These are phyloP conservation scores for Euphorbia corollata DNA, from an alignment of 441 rosid genomes.

Conservation along the genomic window DNA sequence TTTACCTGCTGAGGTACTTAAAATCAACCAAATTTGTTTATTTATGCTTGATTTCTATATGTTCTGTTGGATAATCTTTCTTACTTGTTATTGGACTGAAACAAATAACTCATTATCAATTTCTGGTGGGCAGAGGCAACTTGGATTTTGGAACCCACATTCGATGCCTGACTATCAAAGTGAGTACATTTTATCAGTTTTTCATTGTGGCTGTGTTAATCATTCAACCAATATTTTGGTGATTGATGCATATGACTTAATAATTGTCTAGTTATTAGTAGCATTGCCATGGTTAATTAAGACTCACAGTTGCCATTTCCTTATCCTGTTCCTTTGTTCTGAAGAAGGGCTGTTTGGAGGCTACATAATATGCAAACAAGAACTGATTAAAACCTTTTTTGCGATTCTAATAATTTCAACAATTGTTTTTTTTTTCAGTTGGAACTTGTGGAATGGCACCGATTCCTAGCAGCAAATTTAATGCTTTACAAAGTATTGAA, in stretches of 20 bases:
- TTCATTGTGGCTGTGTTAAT: slow-evolving; percentile 6
- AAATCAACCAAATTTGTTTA: slow-evolving; percentile 1
- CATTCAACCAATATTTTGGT: neutral
- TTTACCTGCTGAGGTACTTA: slow-evolving; percentile 52
- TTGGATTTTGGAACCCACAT: slow-evolving; percentile 53
- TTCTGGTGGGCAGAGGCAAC: slow-evolving; percentile 56
- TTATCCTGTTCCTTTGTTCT: neutral
- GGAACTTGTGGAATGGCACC: slow-evolving; percentile 28
- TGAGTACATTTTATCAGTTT: slow-evolving; percentile 28
- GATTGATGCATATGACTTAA: neutral
- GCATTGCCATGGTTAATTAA: slow-evolving; percentile 3
- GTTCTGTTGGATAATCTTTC: slow-evolving; percentile 8
- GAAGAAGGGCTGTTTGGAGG: neutral
- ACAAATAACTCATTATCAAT: slow-evolving; percentile 13
- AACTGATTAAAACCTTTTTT: neutral
- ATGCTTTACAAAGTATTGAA: slow-evolving; percentile 36
- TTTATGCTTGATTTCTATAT: neutral
- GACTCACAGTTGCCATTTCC: neutral
- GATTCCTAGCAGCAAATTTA: slow-evolving; percentile 29
- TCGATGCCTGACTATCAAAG: slow-evolving; percentile 48
- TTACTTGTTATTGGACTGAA: too few relatives aligned
- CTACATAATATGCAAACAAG: neutral
- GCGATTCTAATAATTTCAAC: slow-evolving; percentile 6
- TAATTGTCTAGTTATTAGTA: neutral
- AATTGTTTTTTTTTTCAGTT: slow-evolving; percentile 15